These are phyloP conservation scores for Melanomma pulvis-pyrius DNA, from an alignment of 495 filamentous ascomycete species.

Conservation along the genomic window DNA sequence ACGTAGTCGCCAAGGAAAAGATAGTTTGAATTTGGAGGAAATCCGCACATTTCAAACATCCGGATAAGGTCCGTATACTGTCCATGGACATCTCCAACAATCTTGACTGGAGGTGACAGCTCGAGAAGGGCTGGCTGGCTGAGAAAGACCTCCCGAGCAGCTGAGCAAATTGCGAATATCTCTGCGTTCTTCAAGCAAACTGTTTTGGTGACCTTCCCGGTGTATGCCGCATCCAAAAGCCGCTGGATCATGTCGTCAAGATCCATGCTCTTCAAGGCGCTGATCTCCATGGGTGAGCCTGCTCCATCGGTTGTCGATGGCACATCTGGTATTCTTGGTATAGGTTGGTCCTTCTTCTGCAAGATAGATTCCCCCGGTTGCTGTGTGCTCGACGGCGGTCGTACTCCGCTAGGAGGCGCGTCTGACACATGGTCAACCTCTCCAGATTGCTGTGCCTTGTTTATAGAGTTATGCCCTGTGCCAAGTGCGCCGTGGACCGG, in stretches of 20 bases:
- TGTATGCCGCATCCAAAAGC: constrained; percentile 91
- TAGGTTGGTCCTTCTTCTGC: constrained; percentile 64
- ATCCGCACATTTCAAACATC: constrained; percentile 99
- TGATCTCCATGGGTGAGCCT: constrained; percentile 60
- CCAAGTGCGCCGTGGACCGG: constrained; percentile 80
- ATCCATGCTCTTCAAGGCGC: constrained; percentile 86
- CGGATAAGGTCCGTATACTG: constrained; percentile 97
- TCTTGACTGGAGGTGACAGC: constrained; percentile 95
- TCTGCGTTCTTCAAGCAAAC: constrained; percentile 97
- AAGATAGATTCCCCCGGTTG: constrained; percentile 78
- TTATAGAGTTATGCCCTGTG: constrained; percentile 73
- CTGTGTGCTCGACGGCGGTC: constrained; percentile 49
- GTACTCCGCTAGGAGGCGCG: constrained; percentile 71
- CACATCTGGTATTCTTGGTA: constrained; percentile 33
- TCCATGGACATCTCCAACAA: constrained; percentile 97
- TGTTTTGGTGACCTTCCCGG: constrained; percentile 94
- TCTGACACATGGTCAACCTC: constrained; percentile 98
- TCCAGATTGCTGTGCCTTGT: constrained; percentile 77
- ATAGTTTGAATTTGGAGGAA: constrained; percentile 90
- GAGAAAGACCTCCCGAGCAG: constrained; percentile 84
- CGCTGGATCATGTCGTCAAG: constrained; percentile 97
- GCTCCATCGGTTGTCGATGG: constrained; percentile 33
- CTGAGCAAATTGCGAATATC: constrained; percentile 87
- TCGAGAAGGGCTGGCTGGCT: constrained; percentile 91
- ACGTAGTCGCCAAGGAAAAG: constrained; percentile 98